phyloP scores from a whole-genome alignment of 305 asterid genomes.

The Fraxinus dipetala region DNA sequence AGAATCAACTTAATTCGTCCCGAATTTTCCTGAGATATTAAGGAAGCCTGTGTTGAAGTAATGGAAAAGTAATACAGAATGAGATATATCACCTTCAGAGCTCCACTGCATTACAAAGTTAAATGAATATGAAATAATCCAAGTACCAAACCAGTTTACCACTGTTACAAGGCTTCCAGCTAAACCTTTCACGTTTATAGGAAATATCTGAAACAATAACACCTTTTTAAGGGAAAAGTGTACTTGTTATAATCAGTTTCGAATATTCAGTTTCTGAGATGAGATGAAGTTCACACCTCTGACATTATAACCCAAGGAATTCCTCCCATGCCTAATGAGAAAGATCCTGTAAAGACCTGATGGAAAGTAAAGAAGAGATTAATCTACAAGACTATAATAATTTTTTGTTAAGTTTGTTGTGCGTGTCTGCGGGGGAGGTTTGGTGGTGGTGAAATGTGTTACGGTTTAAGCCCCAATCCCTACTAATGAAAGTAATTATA shows the following conservation, averaged over 20 bases:
- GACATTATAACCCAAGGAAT: slow-evolving; percentile 98
- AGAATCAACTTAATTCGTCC: neutral
- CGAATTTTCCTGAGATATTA: neutral
- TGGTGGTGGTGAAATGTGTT: neutral
- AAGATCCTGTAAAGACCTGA: slow-evolving; percentile 72
- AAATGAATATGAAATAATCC: slow-evolving; percentile 75
- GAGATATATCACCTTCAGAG: slow-evolving; percentile 53
- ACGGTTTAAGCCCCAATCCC: neutral
- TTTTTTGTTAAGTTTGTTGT: neutral
- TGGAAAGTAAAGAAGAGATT: slow-evolving; percentile 12
- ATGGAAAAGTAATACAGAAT: neutral
- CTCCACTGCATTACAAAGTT: slow-evolving; percentile 71
- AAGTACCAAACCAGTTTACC: slow-evolving; percentile 75
- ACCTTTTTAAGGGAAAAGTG: neutral
- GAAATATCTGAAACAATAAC: slow-evolving; percentile 58
- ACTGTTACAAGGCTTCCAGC: slow-evolving; percentile 90
- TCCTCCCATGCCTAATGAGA: slow-evolving; percentile 89
- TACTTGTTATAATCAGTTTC: neutral
- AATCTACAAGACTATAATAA: neutral
- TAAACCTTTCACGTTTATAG: slow-evolving; percentile 75
- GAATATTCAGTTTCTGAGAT: neutral
- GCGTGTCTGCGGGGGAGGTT: neutral
- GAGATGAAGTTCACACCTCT: slow-evolving; percentile 44
- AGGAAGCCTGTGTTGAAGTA: neutral
- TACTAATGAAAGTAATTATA: neutral